Conservation (phyloP, 805 yeast species). For the Zygosaccharomyces bisporus region DNA sequence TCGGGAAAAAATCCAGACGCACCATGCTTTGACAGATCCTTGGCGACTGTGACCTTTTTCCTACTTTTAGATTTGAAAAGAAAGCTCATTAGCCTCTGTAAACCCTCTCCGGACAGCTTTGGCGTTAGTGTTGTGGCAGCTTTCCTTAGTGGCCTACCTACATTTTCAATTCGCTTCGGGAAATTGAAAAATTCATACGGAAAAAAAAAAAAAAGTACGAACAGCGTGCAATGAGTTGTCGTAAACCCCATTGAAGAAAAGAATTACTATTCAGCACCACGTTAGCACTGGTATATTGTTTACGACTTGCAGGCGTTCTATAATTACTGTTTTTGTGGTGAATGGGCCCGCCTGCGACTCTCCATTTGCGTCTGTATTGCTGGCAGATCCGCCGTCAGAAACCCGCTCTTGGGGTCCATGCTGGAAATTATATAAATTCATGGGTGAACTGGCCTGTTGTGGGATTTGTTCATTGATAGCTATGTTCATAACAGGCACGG, state of each 20-base stretch:
- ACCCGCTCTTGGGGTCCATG: not conserved
- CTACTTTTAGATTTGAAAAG: conserved; percentile 32
- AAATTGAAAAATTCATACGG: conserved; percentile 1
- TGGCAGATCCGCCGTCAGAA: not conserved
- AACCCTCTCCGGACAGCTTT: not conserved
- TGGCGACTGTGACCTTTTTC: conserved; percentile 37
- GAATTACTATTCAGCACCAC: conserved; percentile 45
- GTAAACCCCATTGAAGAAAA: not conserved
- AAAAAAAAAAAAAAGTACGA: not conserved
- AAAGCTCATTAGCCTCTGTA: conserved; percentile 11
- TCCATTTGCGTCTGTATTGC: not conserved
- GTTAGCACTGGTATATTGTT: conserved; percentile 60
- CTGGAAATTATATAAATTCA: conserved; percentile 13
- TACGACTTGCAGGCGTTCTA: conserved; percentile 57
- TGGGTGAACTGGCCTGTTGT: conserved; percentile 19
- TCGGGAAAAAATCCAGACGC: conserved; percentile 18
- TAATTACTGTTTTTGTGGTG: conserved; percentile 45
- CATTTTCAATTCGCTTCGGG: not conserved
- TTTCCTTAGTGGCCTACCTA: not conserved
- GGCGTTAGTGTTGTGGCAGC: not conserved
- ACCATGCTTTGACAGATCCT: conserved; percentile 9
- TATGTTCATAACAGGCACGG: conserved; percentile 35
- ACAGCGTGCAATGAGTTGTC: not conserved
- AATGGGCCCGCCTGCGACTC: not conserved
- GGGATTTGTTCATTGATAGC: conserved; percentile 45